These are phyloP conservation scores for Ogataea degrootiae DNA, from an alignment of 805 yeast genomes.

Conservation along the genomic window DNA sequence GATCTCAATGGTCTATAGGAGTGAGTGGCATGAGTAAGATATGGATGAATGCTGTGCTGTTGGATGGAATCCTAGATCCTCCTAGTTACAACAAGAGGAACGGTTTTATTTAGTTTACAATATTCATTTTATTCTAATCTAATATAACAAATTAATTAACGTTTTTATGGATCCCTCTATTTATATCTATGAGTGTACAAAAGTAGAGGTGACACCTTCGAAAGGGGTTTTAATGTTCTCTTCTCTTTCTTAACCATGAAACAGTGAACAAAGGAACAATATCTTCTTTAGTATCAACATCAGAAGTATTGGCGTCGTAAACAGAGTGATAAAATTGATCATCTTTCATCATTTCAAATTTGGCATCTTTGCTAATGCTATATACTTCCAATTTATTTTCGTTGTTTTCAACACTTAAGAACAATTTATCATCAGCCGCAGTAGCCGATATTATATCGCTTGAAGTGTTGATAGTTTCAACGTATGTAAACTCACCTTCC, in stretches of 20 bases:
- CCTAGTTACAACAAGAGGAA: conserved; percentile 16
- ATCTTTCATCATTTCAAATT: conserved; percentile 10
- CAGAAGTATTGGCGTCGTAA: conserved; percentile 30
- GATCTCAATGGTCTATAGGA: conserved; percentile 40
- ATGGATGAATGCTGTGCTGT: conserved; percentile 23
- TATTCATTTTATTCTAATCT: no score
- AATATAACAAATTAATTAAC: no score
- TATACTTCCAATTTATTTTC: conserved; percentile 20
- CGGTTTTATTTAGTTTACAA: conserved; percentile 19
- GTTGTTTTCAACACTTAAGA: conserved; percentile 22
- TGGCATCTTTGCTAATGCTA: conserved; percentile 21
- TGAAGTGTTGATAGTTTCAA: conserved; percentile 27
- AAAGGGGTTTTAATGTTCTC: conserved; percentile 45
- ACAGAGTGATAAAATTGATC: conserved; percentile 28
- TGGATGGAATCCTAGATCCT: conserved; percentile 26
- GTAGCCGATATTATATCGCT: conserved; percentile 26
- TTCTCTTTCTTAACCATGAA: conserved; percentile 54
- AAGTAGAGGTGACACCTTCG: not conserved
- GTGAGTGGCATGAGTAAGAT: conserved; percentile 15
- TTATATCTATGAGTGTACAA: no score
- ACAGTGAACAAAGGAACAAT: conserved; percentile 51
- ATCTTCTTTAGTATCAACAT: conserved; percentile 32
- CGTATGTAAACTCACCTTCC: conserved; percentile 28
- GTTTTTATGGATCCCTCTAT: no score
- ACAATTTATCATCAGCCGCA: conserved; percentile 19